Base-by-base conservation (phyloP, 2,329 filamentous ascomycete species). In the Tolypocladium amazonense region DNA sequence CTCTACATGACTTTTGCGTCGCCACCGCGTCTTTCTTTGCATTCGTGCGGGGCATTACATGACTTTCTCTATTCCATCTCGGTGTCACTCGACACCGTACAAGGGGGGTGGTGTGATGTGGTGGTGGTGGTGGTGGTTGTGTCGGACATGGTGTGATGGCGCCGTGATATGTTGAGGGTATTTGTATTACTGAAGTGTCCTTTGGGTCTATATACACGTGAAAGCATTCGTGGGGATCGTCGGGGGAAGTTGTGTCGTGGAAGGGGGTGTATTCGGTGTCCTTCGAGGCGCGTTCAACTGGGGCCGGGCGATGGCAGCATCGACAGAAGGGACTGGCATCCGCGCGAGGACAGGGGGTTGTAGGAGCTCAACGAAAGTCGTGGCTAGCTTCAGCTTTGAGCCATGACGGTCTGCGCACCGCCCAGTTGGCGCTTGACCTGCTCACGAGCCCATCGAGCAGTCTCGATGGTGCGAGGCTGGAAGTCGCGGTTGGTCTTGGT, bases 401-500 rank as follows among this genome's bases (percentile, higher is more conserved):
- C 73, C 80, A 85, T 84, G 67, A 81, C 77, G 58, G 67, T 62
- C 72, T 77, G 67, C 70, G 72, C 56, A 64, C 83, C 83, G 61
- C 82, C 81, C 58, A 87, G 76, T 76, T 99, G 94, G 68, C 91
- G 89, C 83, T 97, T 97, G 73, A 97, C 92, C 74, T 97, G 92
- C 77, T 97, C 94, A 62, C 93, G 88, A 64, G 94, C 92, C 94
- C 94, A 99, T 68, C 93, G 89, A 71, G 94, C 94, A 55, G 94
- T 97, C 65, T 97, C 91, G 65, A 94, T 88, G 4, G 94, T 99
- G 64, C 92, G 89, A 35, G 83, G 71, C 67, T 87, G 83, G 78
- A 90, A 97, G 55, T 97, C 92, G 67, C 90, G 88, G 80, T 94
- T 97, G 61, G 85, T 83, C 69, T 92, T 89, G 55, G 91, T 93